A percentile compares a stretch with the other conserved stretches of the same genome.
Conservation (phyloP, 2,329 filamentous ascomycete genomes). For the Nigrograna mackinnonii region DNA sequence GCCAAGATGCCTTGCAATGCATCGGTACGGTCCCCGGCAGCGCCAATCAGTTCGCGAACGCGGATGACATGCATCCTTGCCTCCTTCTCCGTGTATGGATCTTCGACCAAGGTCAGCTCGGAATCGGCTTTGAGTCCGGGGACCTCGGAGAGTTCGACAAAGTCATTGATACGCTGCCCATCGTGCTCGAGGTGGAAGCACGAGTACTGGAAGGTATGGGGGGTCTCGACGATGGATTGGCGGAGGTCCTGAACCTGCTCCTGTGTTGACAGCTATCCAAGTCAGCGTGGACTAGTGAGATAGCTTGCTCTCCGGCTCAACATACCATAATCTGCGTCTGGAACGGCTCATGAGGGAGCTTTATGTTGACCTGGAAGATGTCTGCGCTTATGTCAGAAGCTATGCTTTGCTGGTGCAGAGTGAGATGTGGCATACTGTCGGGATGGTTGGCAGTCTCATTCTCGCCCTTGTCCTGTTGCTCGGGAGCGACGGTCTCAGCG, state of each 20-base stretch:
- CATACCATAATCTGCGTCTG: conserved; percentile 83
- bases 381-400: conserved; percentile 34
- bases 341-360: conserved; percentile 77
- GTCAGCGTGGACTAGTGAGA: conserved; percentile 30
- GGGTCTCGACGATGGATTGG: conserved; percentile 93
- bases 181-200: conserved; percentile 97
- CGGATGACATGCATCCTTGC: conserved; percentile 92
- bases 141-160: conserved; percentile 88
- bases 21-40: conserved; percentile 86
- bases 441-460: conserved; percentile 25
- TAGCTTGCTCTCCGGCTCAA: conserved; percentile 12
- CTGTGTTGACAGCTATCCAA: conserved; percentile 75
- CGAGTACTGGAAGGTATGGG: conserved; percentile 92
- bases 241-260: conserved; percentile 98
- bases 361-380: conserved; percentile 74
- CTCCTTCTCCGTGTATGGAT: conserved; percentile 98
- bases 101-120: conserved; percentile 81
- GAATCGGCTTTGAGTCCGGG: conserved; percentile 76
- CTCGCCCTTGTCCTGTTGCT: conserved; percentile 21
- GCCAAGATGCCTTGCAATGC: conserved; percentile 83
- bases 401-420: not conserved
- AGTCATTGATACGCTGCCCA: conserved; percentile 91
- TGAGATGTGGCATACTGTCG: conserved; percentile 37
- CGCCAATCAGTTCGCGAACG: conserved; percentile 89
- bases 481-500: conserved; percentile 25